A percentile compares a stretch with the other conserved stretches of the same genome.
These are phyloP conservation scores for Maudiozyma saulgeensis DNA, from an alignment of 805 yeast genomes.

Conservation along the genomic window DNA sequence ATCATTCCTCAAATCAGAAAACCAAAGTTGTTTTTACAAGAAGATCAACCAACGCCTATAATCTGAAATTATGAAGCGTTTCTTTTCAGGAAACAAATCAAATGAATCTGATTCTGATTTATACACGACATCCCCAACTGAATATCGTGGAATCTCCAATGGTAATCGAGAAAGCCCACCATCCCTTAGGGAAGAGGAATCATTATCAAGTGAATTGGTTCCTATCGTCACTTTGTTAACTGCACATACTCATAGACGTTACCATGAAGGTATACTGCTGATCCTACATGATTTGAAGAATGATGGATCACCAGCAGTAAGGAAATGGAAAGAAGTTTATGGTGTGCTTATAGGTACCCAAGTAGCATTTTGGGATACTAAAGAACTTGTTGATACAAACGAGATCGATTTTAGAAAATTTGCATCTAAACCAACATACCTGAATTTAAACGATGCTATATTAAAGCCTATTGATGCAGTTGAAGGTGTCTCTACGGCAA, in stretches of 20 bases:
- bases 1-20: no score
- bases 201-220: slow-evolving; percentile 34
- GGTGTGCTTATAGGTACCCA: slow-evolving; percentile 88
- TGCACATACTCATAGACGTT: slow-evolving; percentile 67
- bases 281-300: slow-evolving; percentile 62
- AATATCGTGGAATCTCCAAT: neutral
- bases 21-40: neutral
- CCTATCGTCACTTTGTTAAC: slow-evolving; percentile 69
- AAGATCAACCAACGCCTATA: neutral
- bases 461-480: slow-evolving; percentile 61
- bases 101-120: neutral
- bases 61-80: slow-evolving; percentile 14
- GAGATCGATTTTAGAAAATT: slow-evolving; percentile 41
- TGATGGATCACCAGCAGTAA: slow-evolving; percentile 77
- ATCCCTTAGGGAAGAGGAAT: neutral
- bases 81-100: slow-evolving; percentile 17
- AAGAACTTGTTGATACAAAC: slow-evolving; percentile 42
- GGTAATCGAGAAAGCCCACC: neutral
- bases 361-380: slow-evolving; percentile 86
- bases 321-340: slow-evolving; percentile 88
- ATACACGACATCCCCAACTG: neutral
- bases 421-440: slow-evolving; percentile 71
- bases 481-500: slow-evolving; percentile 50
- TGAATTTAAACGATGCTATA: slow-evolving; percentile 84
- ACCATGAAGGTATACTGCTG: slow-evolving; percentile 69